phyloP scores from a whole-genome alignment of 2,329 filamentous ascomycete species.

The Ceratocystis cubensis region DNA sequence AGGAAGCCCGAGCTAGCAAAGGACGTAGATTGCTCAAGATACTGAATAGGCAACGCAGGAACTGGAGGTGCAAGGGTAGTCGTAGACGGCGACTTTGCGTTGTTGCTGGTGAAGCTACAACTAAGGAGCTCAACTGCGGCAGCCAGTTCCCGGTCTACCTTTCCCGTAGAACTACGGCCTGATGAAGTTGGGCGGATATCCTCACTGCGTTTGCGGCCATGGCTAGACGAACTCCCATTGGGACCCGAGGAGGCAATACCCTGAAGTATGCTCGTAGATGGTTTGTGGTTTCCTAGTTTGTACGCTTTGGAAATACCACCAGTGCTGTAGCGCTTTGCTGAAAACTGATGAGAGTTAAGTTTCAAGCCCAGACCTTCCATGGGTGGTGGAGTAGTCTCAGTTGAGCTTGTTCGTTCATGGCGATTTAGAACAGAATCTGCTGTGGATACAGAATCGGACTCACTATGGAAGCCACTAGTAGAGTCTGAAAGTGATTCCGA shows the following conservation, averaged over 20 bases:
- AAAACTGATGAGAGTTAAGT: conserved; percentile 37
- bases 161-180: conserved; percentile 58
- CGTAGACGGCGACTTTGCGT: conserved; percentile 39
- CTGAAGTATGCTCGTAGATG: conserved; percentile 39
- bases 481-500: conserved; percentile 52
- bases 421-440: conserved; percentile 69
- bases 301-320: conserved; percentile 62
- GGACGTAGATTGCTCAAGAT: conserved; percentile 48
- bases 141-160: conserved; percentile 77
- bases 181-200: conserved; percentile 69
- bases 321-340: conserved; percentile 46
- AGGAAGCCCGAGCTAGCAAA: conserved; percentile 50
- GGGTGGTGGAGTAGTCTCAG: conserved; percentile 81
- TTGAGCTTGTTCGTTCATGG: conserved; percentile 67
- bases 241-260: conserved; percentile 36
- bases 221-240: conserved; percentile 27
- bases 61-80: conserved; percentile 71
- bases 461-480: conserved; percentile 58
- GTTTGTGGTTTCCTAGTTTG: conserved; percentile 45
- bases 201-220: conserved; percentile 62
- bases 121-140: conserved; percentile 82
- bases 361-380: conserved; percentile 49
- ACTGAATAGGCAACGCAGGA: conserved; percentile 71
- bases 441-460: conserved; percentile 70
- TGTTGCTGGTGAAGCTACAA: conserved; percentile 76